Base-by-base conservation (phyloP, 768 basidiomycete species). In the Pisolithus sp. region DNA sequence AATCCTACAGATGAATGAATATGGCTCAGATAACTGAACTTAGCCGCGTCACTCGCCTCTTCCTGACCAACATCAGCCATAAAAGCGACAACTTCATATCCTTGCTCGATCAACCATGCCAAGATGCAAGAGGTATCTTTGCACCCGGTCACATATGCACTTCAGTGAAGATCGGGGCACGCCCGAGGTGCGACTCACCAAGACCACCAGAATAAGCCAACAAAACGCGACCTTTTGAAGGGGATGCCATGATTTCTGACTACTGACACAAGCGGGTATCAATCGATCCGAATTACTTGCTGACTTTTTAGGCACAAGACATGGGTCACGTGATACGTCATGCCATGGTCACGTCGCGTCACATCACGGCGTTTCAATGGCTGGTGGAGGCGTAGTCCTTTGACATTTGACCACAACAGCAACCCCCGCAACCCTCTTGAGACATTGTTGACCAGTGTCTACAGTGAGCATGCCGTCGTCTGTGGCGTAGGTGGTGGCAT, bases 51-150 rank as follows among this genome's bases (percentile, higher is more conserved):
- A 57, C 71, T 28, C 48, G 83, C 89, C 76, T 93, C 90, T 69
- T 93, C 90, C 61, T 93, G 90, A 12, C 90, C 92, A 51, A 95
- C 87, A 72, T 94, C 90, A 12, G 92, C 91, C 89, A 95, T 93
- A 80, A 94, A 98, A 21, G 93, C 92, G 60, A 87, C 83, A 57
- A 97, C 95, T 65, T 98, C 90, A 72, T 98, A 99, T 52, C 92
- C 93, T 68, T 97, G 79, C 68, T 99, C 96, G 70, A 98, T 93
- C 71, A 99, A 77, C 95, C 95, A 99, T 48, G 92, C 92, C 61
- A 98, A 86, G 74, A 99, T 99, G 73, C 95, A 98, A 36, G 95
- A 97, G 20, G 96, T 99, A 72, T 99, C 96, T 94, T 61, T 3
- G 26, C 49, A 24, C 24, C 28, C 45, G 55, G 54, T 63, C 50